phyloP scores from a whole-genome alignment of 2,329 filamentous ascomycete species.

The Colletotrichum sansevieriae region DNA sequence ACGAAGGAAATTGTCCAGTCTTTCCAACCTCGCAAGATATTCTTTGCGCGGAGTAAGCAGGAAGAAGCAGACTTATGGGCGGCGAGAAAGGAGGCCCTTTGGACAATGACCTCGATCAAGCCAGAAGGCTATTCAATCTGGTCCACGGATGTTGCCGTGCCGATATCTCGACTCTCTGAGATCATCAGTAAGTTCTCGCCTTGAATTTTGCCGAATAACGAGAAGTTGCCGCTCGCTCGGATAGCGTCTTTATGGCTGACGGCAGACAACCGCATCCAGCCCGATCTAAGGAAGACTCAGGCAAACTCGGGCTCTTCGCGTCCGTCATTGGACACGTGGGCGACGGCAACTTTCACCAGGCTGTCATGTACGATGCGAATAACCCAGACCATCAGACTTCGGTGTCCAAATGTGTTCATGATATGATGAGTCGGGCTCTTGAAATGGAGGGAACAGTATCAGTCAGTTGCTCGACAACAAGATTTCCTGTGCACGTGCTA shows the following conservation, averaged over 20 bases:
- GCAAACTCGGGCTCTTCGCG: slow-evolving; percentile 71
- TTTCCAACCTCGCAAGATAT: slow-evolving; percentile 70
- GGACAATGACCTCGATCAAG: slow-evolving; percentile 77
- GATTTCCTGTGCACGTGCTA: background rate
- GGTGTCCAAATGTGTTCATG: slow-evolving; percentile 71
- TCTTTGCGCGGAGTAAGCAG: slow-evolving; percentile 74
- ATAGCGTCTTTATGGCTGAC: background rate
- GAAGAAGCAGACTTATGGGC: slow-evolving; percentile 81
- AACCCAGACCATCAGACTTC: slow-evolving; percentile 64
- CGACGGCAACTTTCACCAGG: slow-evolving; percentile 80
- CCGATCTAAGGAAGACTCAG: slow-evolving; percentile 75
- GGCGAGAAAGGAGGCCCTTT: slow-evolving; percentile 80
- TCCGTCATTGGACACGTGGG: slow-evolving; percentile 81
- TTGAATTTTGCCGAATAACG: too few relatives aligned
- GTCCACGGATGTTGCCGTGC: slow-evolving; percentile 87
- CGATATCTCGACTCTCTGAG: slow-evolving; percentile 77
- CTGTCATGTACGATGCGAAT: slow-evolving; percentile 56
- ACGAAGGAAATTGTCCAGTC: slow-evolving; percentile 67
- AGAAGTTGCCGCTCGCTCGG: too few relatives aligned
- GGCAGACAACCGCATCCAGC: slow-evolving; percentile 52
- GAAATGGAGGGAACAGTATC: slow-evolving; percentile 80
- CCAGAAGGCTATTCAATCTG: slow-evolving; percentile 74
- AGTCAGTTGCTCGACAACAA: slow-evolving; percentile 55
- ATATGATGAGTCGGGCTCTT: slow-evolving; percentile 78
- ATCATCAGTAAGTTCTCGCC: slow-evolving; percentile 65